Percentiles rank a stretch among this genome's conserved stretches.
Evolutionary conservation across 257 asterid genomes (phyloP).

Genomic region (Solanum pinnatisectum): DNA sequence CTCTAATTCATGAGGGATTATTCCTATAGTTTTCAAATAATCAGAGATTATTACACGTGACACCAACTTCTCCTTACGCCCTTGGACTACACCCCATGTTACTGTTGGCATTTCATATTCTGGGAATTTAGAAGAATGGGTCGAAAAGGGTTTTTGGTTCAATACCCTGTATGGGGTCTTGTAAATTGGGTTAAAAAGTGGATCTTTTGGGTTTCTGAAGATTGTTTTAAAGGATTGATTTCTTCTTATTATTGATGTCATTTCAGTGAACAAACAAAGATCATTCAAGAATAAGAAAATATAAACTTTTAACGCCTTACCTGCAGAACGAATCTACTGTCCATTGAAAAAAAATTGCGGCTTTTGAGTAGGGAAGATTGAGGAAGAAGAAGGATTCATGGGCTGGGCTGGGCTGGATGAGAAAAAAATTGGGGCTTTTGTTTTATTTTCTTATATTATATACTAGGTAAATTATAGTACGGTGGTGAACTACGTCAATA

Average conservation of each 20-base stretch:
- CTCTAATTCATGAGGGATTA: conserved; percentile 77
- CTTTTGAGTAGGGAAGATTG: background rate
- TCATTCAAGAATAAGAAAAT: background rate
- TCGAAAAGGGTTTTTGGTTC: conserved; percentile 24
- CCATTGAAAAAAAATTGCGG: background rate
- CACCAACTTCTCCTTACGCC: conserved; percentile 59
- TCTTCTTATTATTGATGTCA: background rate
- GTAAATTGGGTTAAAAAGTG: background rate
- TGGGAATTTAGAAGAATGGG: conserved; percentile 48
- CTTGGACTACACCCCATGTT: conserved; percentile 70
- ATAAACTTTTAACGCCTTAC: background rate
- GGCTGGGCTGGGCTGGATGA: background rate
- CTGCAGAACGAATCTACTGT: background rate
- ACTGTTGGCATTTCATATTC: conserved; percentile 94
- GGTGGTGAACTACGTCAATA: too few species aligned
- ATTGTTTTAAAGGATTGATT: background rate
- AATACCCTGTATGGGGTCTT: background rate
- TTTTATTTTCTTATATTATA: too few species aligned
- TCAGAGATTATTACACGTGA: conserved; percentile 81
- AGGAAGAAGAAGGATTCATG: background rate
- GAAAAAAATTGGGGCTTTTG: too few species aligned
- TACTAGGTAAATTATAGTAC: too few species aligned
- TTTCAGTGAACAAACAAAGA: background rate
- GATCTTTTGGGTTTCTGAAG: background rate
- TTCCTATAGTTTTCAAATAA: conserved; percentile 67